phyloP scores from a whole-genome alignment of 1,284 basidiomycete genomes.

The Ustilago bromivora region DNA sequence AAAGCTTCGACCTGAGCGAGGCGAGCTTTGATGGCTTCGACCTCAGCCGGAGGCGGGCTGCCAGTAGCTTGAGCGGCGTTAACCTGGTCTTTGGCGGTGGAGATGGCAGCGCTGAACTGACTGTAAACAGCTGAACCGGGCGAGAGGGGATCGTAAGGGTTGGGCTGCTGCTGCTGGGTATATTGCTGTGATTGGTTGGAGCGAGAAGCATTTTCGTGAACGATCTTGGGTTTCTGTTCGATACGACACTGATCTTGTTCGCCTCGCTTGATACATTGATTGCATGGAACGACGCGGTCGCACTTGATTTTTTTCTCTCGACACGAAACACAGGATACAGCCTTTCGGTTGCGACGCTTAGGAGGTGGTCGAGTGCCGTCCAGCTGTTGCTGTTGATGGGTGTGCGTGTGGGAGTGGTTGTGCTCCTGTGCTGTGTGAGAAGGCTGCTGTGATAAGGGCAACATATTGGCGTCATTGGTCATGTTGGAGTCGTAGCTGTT shows the following conservation, averaged over 20 bases:
- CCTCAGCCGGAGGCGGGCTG: conserved; percentile 51
- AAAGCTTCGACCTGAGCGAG: conserved; percentile 63
- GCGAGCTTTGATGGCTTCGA: conserved; percentile 65
- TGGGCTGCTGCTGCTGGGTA: conserved; percentile 11
- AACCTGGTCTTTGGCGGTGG: conserved; percentile 37
- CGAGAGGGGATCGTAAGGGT: conserved; percentile 31
- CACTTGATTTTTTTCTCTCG: conserved; percentile 68
- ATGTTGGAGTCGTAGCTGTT: conserved; percentile 22
- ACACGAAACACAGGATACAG: conserved; percentile 62
- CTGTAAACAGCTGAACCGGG: conserved; percentile 37
- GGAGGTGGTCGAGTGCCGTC: conserved; percentile 47
- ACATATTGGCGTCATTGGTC: conserved; percentile 15
- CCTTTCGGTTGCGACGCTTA: conserved; percentile 62
- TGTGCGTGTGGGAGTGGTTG: neutral
- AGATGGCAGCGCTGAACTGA: conserved; percentile 47
- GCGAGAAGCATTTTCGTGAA: conserved; percentile 21
- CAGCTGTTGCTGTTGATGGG: conserved; percentile 13
- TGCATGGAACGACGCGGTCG: conserved; percentile 63
- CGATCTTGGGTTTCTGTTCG: conserved; percentile 54
- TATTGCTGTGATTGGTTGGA: conserved; percentile 17
- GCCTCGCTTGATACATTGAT: conserved; percentile 66
- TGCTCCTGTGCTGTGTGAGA: conserved; percentile 3
- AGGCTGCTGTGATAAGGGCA: conserved; percentile 19
- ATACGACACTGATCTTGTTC: conserved; percentile 59
- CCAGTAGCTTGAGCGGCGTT: conserved; percentile 26